These are phyloP conservation scores for Fusarium odoratissimum DNA, from an alignment of 2,329 filamentous ascomycete genomes.

Conservation along the genomic window DNA sequence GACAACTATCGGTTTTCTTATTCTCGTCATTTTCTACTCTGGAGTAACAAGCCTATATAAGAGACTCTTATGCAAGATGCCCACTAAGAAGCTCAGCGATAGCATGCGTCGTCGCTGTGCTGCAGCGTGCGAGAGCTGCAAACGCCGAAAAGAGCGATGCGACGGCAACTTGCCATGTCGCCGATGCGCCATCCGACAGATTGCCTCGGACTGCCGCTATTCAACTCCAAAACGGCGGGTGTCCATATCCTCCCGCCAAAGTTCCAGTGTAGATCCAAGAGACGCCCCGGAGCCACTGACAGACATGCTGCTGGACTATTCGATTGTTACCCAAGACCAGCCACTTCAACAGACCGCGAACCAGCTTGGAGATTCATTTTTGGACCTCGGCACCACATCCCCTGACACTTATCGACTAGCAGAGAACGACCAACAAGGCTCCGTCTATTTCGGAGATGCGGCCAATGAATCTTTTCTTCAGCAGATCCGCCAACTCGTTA, in stretches of 20 bases:
- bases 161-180: neutral
- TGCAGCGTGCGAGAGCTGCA: neutral
- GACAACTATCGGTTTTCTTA: neutral
- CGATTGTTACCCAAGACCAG: rapidly evolving
- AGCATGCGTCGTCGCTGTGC: neutral
- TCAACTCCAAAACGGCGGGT: neutral
- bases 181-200: neutral
- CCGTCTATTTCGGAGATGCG: neutral
- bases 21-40: neutral
- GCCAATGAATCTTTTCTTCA: neutral
- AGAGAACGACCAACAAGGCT: neutral
- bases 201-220: neutral
- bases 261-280: rapidly evolving
- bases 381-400: rapidly evolving
- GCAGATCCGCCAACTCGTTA: neutral
- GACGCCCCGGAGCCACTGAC: neutral
- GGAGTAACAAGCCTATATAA: rapidly evolving
- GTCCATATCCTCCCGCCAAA: neutral
- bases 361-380: neutral
- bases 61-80: neutral
- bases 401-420: rapidly evolving
- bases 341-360: rapidly evolving
- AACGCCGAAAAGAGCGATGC: neutral
- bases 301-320: neutral
- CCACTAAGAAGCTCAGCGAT: neutral